Base-by-base conservation (phyloP, 441 rosid species). In the Kokia cookei region DNA sequence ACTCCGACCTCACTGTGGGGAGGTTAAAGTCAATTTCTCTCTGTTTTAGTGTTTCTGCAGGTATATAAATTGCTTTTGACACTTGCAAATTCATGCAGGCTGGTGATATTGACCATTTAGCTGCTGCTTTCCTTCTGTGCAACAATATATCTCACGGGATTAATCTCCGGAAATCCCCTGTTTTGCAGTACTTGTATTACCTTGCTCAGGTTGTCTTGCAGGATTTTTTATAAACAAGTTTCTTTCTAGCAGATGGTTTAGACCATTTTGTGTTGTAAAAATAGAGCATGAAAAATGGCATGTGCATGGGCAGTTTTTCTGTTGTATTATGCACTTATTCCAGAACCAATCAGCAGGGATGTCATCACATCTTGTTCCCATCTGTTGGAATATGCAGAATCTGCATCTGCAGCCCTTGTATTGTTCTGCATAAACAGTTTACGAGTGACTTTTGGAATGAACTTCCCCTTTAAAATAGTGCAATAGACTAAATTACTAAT, bases 101-200 rank as follows among this genome's bases (percentile, higher is more conserved):
- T 78, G 93, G 93, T 5, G 96, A 90, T 60, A 83, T 84, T 72
- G 96, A 91, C 81, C 96, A 91, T 78, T 83, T 91, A 80, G 93
- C 93, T 65, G 96, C 93, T 67, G 88, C 86, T 59, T 91, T 91
- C 77, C 93, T 91, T 68, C 62, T 84, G 17, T 81, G 87, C 75
- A 86, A 85, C 78, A 86, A 90, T 69, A 90, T 88, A 76, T 88
- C 92, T 60, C 96, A 91, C 65, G 96, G 96, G 77, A 86, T 91
- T 82, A 89, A 85, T 76, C 84, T 91, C 77, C 81, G 96, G 77
- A 91, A 91, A 75, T 85, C 96, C 61, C 96, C 93, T 7, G 90
- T 89, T 72, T 82, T 90, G 80, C 95, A 90, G 84, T 90, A 90
- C 77, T 82, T 90, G 60, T 90, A 86, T 78, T 88, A 86, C 81